Evolutionary conservation across 2,329 filamentous ascomycete species (phyloP).

Genomic region (Penicillium brevicompactum): DNA sequence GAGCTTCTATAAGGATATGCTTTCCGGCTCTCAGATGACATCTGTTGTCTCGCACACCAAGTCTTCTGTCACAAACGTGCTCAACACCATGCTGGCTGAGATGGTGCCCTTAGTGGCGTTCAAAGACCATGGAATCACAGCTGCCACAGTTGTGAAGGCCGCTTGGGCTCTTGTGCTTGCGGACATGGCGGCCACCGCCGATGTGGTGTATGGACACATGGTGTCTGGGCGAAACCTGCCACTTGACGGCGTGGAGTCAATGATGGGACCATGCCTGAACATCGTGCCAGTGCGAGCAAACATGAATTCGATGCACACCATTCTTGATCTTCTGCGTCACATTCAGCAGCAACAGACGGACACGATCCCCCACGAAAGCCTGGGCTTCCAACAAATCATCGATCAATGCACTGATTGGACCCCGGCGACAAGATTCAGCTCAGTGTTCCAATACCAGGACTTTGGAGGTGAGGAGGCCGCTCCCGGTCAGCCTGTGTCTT

Average conservation of each 20-base stretch:
- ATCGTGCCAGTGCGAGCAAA: slow-evolving; percentile 28
- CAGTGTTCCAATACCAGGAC: slow-evolving; percentile 56
- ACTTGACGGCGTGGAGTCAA: slow-evolving; percentile 34
- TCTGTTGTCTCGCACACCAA: slow-evolving; percentile 10
- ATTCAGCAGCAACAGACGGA: slow-evolving; percentile 55
- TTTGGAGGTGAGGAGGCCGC: slow-evolving; percentile 17
- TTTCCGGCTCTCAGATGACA: slow-evolving; percentile 13
- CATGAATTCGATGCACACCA: slow-evolving; percentile 23
- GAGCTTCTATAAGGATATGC: slow-evolving; percentile 10
- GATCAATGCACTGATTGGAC: slow-evolving; percentile 59
- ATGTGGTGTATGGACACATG: slow-evolving; percentile 61
- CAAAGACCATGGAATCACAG: slow-evolving; percentile 23
- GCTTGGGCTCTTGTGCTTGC: slow-evolving; percentile 61
- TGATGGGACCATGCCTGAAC: slow-evolving; percentile 33
- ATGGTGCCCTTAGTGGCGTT: slow-evolving; percentile 10
- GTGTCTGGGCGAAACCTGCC: slow-evolving; percentile 52
- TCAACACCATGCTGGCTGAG: slow-evolving; percentile 9
- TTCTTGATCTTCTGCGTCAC: slow-evolving; percentile 51
- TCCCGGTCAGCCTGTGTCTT: slow-evolving; percentile 7
- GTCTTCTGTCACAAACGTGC: slow-evolving; percentile 9
- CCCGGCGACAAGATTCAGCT: slow-evolving; percentile 57
- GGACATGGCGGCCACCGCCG: slow-evolving; percentile 50
- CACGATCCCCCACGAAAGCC: slow-evolving; percentile 53
- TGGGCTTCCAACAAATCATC: slow-evolving; percentile 56
- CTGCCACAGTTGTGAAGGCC: slow-evolving; percentile 54